Percentiles rank a stretch among this genome's conserved stretches.
phyloP scores from a whole-genome alignment of 2,329 filamentous ascomycete species.

The Falciphora oryzae region DNA sequence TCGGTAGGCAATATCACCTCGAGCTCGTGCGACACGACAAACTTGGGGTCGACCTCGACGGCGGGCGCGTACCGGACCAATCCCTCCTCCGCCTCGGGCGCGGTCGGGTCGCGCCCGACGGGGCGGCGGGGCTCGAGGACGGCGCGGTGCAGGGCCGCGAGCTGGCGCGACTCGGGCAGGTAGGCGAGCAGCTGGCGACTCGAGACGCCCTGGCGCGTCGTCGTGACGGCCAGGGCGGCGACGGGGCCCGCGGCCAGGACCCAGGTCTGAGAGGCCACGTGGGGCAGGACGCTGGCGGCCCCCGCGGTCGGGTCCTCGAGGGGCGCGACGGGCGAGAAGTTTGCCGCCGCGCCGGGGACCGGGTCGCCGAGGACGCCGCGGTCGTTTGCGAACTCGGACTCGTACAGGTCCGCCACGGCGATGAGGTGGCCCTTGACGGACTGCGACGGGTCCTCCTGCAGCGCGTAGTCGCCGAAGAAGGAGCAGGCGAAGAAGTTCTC shows the following conservation, averaged over 20 bases:
- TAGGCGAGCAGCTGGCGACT: conserved; percentile 76
- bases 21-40: conserved; percentile 73
- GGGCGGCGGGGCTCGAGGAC: conserved; percentile 83
- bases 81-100: conserved; percentile 77
- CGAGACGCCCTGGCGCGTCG: conserved; percentile 88
- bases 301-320: conserved; percentile 47
- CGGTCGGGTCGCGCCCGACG: conserved; percentile 74
- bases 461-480: conserved; percentile 58
- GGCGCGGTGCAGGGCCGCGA: conserved; percentile 73
- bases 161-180: conserved; percentile 64
- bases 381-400: conserved; percentile 77
- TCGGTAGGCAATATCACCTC: conserved; percentile 59
- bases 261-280: conserved; percentile 74
- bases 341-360: conserved; percentile 39
- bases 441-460: conserved; percentile 47
- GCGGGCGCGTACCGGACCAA: conserved; percentile 68
- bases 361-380: conserved; percentile 69
- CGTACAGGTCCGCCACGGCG: conserved; percentile 82
- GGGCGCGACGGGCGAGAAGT: conserved; percentile 73
- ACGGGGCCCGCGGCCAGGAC: conserved; percentile 75
- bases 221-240: conserved; percentile 72
- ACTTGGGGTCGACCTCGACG: conserved; percentile 78
- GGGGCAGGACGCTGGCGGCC: conserved; percentile 50
- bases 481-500: conserved; percentile 97
- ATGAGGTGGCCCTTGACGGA: conserved; percentile 79